Percentiles rank a stretch among this genome's conserved stretches.
Evolutionary conservation across 2,329 filamentous ascomycete species (phyloP).

Genomic region (Penicillium sp.): DNA sequence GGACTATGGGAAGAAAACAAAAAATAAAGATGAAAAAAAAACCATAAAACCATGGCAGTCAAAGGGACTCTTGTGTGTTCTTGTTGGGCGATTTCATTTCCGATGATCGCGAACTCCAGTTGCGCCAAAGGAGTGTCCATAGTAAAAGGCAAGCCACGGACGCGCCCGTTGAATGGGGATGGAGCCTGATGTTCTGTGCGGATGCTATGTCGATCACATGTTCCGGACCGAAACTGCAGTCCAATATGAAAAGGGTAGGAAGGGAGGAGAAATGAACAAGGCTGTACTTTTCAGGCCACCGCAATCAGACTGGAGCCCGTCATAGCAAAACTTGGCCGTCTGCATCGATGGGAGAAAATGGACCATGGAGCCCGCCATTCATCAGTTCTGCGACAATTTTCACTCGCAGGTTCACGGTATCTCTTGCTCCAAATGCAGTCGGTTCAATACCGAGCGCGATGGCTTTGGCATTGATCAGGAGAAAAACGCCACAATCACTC

Average conservation of each 20-base stretch:
- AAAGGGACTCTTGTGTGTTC: too few relatives aligned
- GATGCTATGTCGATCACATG: too few relatives aligned
- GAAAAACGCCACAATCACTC: conserved; percentile 47
- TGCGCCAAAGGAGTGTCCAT: too few relatives aligned
- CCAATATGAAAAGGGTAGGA: too few relatives aligned
- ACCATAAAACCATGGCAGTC: background rate
- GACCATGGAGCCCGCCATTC: conserved; percentile 40
- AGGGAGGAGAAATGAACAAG: too few relatives aligned
- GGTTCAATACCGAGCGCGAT: conserved; percentile 42
- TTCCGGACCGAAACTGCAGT: too few relatives aligned
- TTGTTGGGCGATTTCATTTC: too few relatives aligned
- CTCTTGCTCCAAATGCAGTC: conserved; percentile 34
- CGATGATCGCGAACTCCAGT: too few relatives aligned
- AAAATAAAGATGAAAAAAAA: conserved; percentile 2
- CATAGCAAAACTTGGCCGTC: conserved; percentile 21
- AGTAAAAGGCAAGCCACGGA: too few relatives aligned
- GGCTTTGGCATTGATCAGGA: conserved; percentile 45
- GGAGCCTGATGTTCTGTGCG: too few relatives aligned
- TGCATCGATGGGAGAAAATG: conserved; percentile 31
- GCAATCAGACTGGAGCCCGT: background rate
- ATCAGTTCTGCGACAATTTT: conserved; percentile 46
- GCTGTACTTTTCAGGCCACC: too few relatives aligned
- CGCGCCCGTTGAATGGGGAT: too few relatives aligned
- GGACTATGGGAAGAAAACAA: conserved; percentile 7
- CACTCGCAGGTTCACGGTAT: conserved; percentile 38